Evolutionary conservation across 1,139 yeast genomes (phyloP).

Genomic region (Scheffersomyces titani): DNA sequence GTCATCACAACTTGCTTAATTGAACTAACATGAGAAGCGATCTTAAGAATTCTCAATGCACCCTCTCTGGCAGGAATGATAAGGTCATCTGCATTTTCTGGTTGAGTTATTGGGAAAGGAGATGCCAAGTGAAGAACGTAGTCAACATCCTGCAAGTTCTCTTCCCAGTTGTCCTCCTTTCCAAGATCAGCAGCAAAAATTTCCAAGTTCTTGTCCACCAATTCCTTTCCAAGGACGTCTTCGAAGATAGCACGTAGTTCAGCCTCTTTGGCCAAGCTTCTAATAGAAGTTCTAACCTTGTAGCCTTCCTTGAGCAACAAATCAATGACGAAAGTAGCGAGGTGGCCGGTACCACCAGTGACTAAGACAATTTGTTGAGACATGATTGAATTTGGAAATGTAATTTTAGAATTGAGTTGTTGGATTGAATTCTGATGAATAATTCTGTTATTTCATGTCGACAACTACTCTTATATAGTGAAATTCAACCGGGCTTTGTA

Average conservation of each 20-base stretch:
- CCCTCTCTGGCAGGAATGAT: conserved; percentile 14
- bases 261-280: conserved; percentile 5
- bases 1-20: not conserved
- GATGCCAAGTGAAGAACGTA: conserved; percentile 17
- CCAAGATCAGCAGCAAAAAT: conserved; percentile 13
- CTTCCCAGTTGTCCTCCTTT: conserved; percentile 13
- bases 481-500: too few species aligned
- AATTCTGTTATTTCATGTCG: too few species aligned
- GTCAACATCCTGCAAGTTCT: conserved; percentile 13
- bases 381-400: conserved; percentile 1
- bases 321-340: conserved; percentile 7
- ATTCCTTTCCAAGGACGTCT: not conserved
- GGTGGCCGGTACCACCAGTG: conserved; percentile 13
- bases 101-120: conserved; percentile 8
- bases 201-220: conserved; percentile 1
- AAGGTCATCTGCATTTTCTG: conserved; percentile 6
- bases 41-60: conserved; percentile 5
- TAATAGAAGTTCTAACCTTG: conserved; percentile 10
- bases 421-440: too few species aligned
- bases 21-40: not conserved
- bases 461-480: too few species aligned
- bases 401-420: too few species aligned
- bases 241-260: not conserved
- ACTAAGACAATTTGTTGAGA: conserved; percentile 6
- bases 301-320: conserved; percentile 7